Percentiles rank a stretch among this genome's conserved stretches.
These are phyloP conservation scores for Puccinia polysora DNA, from an alignment of 1,284 basidiomycete species.

Conservation along the genomic window DNA sequence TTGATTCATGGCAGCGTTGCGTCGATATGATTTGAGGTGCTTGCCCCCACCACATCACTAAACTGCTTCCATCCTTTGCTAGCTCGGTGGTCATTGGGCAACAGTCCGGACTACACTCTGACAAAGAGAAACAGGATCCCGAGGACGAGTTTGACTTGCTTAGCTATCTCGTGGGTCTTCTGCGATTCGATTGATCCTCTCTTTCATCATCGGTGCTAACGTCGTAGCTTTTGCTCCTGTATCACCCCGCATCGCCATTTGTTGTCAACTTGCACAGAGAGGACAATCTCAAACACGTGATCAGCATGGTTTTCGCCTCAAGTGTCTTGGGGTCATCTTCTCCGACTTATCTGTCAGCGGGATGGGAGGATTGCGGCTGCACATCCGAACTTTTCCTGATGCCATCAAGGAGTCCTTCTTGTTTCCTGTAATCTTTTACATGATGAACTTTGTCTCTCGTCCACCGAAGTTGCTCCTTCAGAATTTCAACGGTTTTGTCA, in stretches of 20 bases:
- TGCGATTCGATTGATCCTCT: not conserved
- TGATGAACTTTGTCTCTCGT: constrained; percentile 43
- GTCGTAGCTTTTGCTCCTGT: not conserved
- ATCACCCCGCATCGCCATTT: not conserved
- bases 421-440: constrained; percentile 45
- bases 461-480: constrained; percentile 50
- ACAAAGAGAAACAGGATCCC: constrained; percentile 23
- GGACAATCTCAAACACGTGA: constrained; percentile 27
- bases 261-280: constrained; percentile 12
- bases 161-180: constrained; percentile 21
- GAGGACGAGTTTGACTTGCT: constrained; percentile 38
- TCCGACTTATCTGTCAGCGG: constrained; percentile 69
- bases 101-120: not conserved
- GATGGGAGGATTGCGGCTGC: constrained; percentile 59
- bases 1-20: too few species aligned
- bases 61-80: not conserved
- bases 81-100: not conserved
- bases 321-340: constrained; percentile 65
- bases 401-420: constrained; percentile 54
- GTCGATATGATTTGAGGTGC: too few species aligned
- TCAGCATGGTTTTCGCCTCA: constrained; percentile 27
- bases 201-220: not conserved
- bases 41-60: too few species aligned
- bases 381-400: constrained; percentile 56
- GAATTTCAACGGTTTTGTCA: constrained; percentile 44